Conservation (phyloP, 2,329 filamentous ascomycete species). For the Aspergillus sp. region DNA sequence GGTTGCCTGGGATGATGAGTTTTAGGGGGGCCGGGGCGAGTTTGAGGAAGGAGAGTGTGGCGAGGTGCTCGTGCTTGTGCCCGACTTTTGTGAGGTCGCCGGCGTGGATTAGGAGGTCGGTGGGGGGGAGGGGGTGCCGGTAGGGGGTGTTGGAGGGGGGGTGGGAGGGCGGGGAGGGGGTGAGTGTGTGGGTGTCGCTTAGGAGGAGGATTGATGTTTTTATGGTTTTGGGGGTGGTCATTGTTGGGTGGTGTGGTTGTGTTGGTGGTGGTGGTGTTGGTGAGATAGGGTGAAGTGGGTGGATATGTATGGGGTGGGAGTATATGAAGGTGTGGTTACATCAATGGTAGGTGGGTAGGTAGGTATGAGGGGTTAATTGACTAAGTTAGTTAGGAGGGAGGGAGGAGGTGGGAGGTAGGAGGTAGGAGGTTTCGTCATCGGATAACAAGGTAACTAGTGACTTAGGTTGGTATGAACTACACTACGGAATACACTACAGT, state of each 20-base stretch:
- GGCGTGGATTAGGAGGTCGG: conserved; percentile 59
- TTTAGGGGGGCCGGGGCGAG: conserved; percentile 58
- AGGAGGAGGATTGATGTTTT: conserved; percentile 48
- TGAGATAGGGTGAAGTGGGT: not conserved
- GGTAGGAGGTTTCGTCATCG: not conserved
- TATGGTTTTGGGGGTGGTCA: conserved; percentile 20
- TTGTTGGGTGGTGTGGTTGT: not conserved
- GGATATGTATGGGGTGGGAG: not conserved
- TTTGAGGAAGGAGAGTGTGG: conserved; percentile 51
- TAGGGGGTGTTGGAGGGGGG: conserved; percentile 29
- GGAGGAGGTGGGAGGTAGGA: too few relatives aligned
- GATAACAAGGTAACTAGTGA: not conserved
- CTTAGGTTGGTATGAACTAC: too few relatives aligned
- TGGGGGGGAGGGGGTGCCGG: conserved; percentile 50
- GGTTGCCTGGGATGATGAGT: conserved; percentile 65
- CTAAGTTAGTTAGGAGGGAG: too few relatives aligned
- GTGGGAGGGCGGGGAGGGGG: conserved; percentile 30
- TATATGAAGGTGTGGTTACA: not conserved
- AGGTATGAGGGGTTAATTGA: too few relatives aligned
- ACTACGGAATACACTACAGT: too few relatives aligned
- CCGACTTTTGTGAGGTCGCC: conserved; percentile 61
- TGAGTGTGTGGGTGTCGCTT: conserved; percentile 45
- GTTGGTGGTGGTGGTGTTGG: not conserved
- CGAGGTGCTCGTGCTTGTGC: conserved; percentile 49
- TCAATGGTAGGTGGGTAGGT: not conserved